Evolutionary conservation across 805 yeast genomes (phyloP).

Genomic region (Wickerhamomyces ciferrii): DNA sequence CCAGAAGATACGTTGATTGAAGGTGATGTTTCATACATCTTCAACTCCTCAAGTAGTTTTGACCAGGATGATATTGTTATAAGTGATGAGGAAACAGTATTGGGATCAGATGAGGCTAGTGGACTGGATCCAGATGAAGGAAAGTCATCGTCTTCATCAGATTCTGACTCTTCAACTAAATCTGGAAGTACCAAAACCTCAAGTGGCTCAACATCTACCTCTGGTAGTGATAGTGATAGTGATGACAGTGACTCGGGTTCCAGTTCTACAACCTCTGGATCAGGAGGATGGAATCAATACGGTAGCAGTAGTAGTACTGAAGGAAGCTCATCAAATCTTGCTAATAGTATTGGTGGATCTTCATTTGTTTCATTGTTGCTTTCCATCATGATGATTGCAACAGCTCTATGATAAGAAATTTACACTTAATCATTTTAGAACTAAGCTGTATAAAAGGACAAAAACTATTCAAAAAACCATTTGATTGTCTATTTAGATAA

Average conservation of each 20-base stretch:
- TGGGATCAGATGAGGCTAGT: constrained; percentile 55
- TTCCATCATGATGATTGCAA: background rate
- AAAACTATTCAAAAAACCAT: too few relatives aligned
- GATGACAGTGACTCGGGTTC: background rate
- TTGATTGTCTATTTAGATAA: too few relatives aligned
- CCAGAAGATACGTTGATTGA: constrained; percentile 47
- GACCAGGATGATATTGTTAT: constrained; percentile 50
- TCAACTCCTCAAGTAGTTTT: constrained; percentile 42
- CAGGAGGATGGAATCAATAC: background rate
- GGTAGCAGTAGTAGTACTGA: background rate
- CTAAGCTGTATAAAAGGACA: too few relatives aligned
- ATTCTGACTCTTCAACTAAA: constrained; percentile 5
- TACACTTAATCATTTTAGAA: too few relatives aligned
- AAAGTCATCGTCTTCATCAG: constrained; percentile 12
- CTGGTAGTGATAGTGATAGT: background rate
- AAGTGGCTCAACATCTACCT: background rate
- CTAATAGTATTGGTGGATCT: background rate
- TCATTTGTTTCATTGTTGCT: background rate
- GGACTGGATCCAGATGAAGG: constrained; percentile 57
- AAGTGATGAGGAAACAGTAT: constrained; percentile 54
- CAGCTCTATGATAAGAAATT: background rate
- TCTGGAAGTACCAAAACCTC: constrained; percentile 4
- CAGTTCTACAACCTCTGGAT: constrained; percentile 1
- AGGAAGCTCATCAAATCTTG: background rate
- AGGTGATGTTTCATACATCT: constrained; percentile 49